Evolutionary conservation across 164 flowering plant genomes (phyloP).

Genomic region (Magnolia kwangsiensis): DNA sequence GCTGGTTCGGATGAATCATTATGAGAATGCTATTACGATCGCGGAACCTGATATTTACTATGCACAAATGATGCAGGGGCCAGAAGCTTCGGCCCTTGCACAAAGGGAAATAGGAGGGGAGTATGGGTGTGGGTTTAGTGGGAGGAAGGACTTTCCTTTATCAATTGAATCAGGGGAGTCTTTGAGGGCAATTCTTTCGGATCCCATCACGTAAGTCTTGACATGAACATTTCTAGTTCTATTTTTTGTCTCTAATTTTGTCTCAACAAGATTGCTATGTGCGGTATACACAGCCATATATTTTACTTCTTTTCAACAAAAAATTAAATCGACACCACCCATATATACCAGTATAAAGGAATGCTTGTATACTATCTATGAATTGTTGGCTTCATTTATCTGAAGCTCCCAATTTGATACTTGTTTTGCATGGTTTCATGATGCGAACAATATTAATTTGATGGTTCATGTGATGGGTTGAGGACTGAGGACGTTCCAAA

Average conservation of each 20-base stretch:
- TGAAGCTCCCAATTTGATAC: no score
- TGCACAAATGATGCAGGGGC: slow-evolving; percentile 48
- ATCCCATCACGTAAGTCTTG: slow-evolving; percentile 72
- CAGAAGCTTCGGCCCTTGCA: slow-evolving; percentile 39
- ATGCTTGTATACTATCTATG: no score
- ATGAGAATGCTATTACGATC: slow-evolving; percentile 45
- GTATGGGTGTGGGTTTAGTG: slow-evolving; percentile 63
- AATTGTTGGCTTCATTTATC: no score
- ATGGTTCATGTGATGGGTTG: no score
- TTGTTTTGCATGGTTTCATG: no score
- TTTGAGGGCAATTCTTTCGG: slow-evolving; percentile 66
- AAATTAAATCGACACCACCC: no score
- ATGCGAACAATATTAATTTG: no score
- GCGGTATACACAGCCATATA: no score
- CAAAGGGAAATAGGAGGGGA: slow-evolving; percentile 53
- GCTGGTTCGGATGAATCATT: slow-evolving; percentile 29
- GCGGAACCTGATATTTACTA: slow-evolving; percentile 51
- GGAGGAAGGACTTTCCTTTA: slow-evolving; percentile 50
- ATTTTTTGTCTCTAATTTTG: background rate
- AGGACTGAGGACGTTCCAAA: no score
- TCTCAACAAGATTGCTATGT: background rate
- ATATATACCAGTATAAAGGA: no score
- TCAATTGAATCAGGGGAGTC: slow-evolving; percentile 62
- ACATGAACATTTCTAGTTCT: background rate
- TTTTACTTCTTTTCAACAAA: no score